Evolutionary conservation across 129 eudicot species (phyloP).

Genomic region (Calendula officinalis): DNA sequence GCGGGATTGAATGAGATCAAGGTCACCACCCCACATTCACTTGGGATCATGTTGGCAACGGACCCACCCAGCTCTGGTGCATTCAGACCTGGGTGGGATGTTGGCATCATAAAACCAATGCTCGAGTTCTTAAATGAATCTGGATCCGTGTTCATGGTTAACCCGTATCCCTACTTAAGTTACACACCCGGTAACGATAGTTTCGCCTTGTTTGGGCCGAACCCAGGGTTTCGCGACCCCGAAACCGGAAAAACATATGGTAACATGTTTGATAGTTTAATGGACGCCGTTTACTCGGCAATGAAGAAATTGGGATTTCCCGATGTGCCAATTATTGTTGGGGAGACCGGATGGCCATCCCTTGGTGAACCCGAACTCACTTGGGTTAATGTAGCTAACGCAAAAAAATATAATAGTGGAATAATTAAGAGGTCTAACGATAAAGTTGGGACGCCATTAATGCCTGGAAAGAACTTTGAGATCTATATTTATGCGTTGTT

Average conservation of each 20-base stretch:
- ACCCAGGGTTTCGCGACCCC: conserved; percentile 40
- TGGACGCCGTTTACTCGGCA: conserved; percentile 52
- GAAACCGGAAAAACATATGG: conserved; percentile 39
- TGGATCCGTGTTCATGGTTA: conserved; percentile 45
- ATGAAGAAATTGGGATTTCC: conserved; percentile 48
- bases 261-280: conserved; percentile 49
- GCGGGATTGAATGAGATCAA: conserved; percentile 37
- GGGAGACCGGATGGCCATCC: conserved; percentile 76
- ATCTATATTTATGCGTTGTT: conserved; percentile 52
- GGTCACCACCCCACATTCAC: conserved; percentile 54
- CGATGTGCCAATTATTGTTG: conserved; percentile 50
- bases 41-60: conserved; percentile 37
- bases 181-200: conserved; percentile 32
- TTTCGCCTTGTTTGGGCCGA: conserved; percentile 40
- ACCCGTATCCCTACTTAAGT: conserved; percentile 49
- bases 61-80: conserved; percentile 55
- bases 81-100: conserved; percentile 48
- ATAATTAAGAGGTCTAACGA: conserved; percentile 37
- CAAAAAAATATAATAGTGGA: conserved; percentile 40
- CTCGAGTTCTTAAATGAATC: conserved; percentile 44
- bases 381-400: conserved; percentile 42
- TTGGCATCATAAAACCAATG: conserved; percentile 46
- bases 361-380: conserved; percentile 50
- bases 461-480: conserved; percentile 53
- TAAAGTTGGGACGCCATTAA: conserved; percentile 48